Base-by-base conservation (phyloP, 129 eudicot species). In the Centaurea solstitialis region DNA sequence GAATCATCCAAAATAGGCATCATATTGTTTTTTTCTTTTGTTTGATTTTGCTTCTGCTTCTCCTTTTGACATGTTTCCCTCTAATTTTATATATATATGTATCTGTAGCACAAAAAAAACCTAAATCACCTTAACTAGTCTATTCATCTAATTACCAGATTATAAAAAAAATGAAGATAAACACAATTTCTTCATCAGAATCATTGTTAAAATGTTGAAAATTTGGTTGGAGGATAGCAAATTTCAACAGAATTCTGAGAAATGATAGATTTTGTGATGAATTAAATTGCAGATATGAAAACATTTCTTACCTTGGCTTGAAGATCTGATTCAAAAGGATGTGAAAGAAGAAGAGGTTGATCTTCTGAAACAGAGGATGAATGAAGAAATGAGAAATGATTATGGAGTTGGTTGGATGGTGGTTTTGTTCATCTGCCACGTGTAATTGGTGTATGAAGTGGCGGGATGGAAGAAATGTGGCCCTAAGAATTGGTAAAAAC, bases 1-100 rank as follows among this genome's bases (percentile, higher is more conserved):
- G 99, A 38, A 95, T 87, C 86, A 78, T 87, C 45, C 93, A 75
- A 92, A 95, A 80, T 95, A 95, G 7, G 89, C 91, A 85, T 91
- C 97, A 57, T 33, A 90, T 66, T 87, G 88, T 82, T 33, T 76
- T 6, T 15, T 68, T 64, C 62, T 78, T 21, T 9, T 37, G 68
- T 83, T 69, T 35, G 39, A 76, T 45, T 35, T 24, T 10, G 21
- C 66, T 50, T 84, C 79, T 18, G 83, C 75, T 67, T 61, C 72
- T 50, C 78, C 15, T 77, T 71, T 57, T 74, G 83, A 62, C 93
- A 89, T 87, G 21, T 24, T 73, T 83, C 8, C 65, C 66, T 76
- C 43, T 59, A 22, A 38, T 61, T 53, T 26, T 26, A 26, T 26
- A 37, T 68, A 30, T 20, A 30, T 28, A 9, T n/a, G n/a, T n/a